phyloP scores from a whole-genome alignment of 345 rosid species.

The Eucalyptus erythrocorys region DNA sequence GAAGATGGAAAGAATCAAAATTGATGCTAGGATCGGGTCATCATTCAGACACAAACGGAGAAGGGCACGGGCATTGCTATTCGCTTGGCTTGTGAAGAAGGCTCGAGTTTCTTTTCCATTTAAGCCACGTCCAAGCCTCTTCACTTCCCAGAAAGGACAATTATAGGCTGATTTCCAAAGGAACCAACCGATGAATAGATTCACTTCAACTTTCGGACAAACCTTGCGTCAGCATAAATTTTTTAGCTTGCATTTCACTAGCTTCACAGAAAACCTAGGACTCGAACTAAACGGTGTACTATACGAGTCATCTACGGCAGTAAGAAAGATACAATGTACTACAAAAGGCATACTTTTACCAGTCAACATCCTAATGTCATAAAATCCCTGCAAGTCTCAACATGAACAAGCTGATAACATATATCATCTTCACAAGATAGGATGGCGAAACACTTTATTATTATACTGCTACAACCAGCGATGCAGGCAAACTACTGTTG shows the following conservation, averaged over 20 bases:
- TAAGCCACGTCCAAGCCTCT: background rate
- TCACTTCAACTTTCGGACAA: background rate
- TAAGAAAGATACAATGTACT: background rate
- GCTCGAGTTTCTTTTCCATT: background rate
- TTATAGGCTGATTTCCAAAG: background rate
- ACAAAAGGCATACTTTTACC: background rate
- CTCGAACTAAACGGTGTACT: background rate
- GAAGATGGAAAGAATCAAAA: background rate
- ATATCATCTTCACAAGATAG: background rate
- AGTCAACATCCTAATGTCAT: background rate
- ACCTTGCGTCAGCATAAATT: background rate
- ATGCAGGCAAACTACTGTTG: background rate
- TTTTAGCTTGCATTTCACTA: background rate
- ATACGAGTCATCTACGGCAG: background rate
- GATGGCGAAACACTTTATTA: background rate
- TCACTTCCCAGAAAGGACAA: constrained; percentile 14
- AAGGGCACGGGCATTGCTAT: background rate
- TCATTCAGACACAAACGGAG: background rate
- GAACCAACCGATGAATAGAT: background rate
- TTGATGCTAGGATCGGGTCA: background rate
- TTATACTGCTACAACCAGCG: background rate
- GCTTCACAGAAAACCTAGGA: background rate
- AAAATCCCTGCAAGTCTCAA: background rate
- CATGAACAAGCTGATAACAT: background rate
- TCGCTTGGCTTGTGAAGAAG: background rate